Conservation (phyloP, 805 yeast genomes). For the Kodamaea fukazawae region DNA sequence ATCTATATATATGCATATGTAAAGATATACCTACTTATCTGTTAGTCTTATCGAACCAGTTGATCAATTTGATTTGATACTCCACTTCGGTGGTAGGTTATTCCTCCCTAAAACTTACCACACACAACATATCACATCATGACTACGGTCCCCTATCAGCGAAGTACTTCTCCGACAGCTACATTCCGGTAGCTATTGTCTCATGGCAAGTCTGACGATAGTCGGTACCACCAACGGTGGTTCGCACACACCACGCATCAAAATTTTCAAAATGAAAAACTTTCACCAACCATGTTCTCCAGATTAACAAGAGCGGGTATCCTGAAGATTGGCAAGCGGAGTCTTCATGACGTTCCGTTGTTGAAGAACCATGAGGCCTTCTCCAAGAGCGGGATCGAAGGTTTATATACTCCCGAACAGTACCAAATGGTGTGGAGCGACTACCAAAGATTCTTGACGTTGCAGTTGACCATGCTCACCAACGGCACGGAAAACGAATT, state of each 20-base stretch:
- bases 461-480: slow-evolving; percentile 60
- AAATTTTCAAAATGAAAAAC: slow-evolving; percentile 4
- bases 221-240: too few species aligned
- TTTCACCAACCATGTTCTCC: slow-evolving; percentile 7
- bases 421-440: slow-evolving; percentile 77
- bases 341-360: slow-evolving; percentile 46
- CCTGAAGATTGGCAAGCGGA: slow-evolving; percentile 1
- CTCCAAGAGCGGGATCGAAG: slow-evolving; percentile 52
- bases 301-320: slow-evolving; percentile 5
- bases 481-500: slow-evolving; percentile 79
- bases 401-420: slow-evolving; percentile 63
- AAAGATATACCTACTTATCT: too few species aligned
- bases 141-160: too few species aligned
- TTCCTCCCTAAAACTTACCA: too few species aligned
- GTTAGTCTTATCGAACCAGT: too few species aligned
- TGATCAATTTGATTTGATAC: too few species aligned
- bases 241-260: not conserved
- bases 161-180: too few species aligned
- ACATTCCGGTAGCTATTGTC: too few species aligned
- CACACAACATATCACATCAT: too few species aligned
- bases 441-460: slow-evolving; percentile 65
- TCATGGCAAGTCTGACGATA: too few species aligned
- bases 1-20: too few species aligned
- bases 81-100: too few species aligned
- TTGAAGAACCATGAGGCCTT: slow-evolving; percentile 42